Base-by-base conservation (phyloP, 2,329 filamentous ascomycete genomes). In the Hypoxylon sp. region DNA sequence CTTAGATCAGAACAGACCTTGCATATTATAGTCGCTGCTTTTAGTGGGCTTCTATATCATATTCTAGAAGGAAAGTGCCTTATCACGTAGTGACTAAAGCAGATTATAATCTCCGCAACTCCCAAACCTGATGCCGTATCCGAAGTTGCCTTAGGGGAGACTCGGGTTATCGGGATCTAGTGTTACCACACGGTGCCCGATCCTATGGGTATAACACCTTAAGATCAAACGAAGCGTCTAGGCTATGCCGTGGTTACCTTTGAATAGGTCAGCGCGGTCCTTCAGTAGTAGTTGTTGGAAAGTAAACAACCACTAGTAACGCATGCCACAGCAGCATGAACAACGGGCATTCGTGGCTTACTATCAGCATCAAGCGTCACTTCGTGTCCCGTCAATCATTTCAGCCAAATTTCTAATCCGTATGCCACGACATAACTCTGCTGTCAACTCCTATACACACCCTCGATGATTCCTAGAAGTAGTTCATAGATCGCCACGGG, bases 291-390 rank as follows among this genome's bases (percentile, higher is more conserved):
- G 11, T 50, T 41, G 48, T 38, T 38, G 49, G 48, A 36, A 34
- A 51, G 49, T 38, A 25, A 51, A 25, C 49, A 53, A 43, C 52
- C 45, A 49, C 49, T 32, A 21, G 48, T 58, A 55, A 60, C 45
- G 19, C 19, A 53, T 23, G 19, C 34, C 50, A 43, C 28, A 50
- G 55, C 25, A 23, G 46, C 38, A 60, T 43, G 38, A 10, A 21
- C 6, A 43, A 21, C 11, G 30, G 30, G 9, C 30, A 30, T 43
- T 59, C 5, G 19, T 65, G 62, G 68, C 68, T 70, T 70, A 70
- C 68, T 70, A 70, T 34, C 43, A 52, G 56, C 59, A 66, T 64
- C 19, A 10, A 50, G 3, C 43, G 34, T 50, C 43, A 60, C 59
- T 62, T 34, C 19, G 50, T 13, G 45, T 56, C 25, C 23, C 10